These are phyloP conservation scores for Bullera alba DNA, from an alignment of 768 basidiomycete genomes.

Conservation along the genomic window DNA sequence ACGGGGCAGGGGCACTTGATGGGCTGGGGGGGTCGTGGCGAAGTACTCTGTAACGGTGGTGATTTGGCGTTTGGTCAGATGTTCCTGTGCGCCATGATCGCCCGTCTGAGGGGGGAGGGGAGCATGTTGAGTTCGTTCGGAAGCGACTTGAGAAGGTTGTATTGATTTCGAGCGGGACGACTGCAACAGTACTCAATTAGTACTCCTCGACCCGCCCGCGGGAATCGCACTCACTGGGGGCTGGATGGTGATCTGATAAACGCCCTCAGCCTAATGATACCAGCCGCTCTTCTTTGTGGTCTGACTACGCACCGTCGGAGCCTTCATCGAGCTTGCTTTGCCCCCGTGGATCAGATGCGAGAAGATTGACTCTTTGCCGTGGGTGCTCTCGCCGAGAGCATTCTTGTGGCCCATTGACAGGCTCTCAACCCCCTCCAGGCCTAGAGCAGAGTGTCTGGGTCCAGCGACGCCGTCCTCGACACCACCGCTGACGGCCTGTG, in stretches of 20 bases:
- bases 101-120: background rate
- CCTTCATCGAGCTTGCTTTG: constrained; percentile 8
- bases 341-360: background rate
- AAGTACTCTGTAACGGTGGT: constrained; percentile 17
- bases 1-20: constrained; percentile 23
- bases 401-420: background rate
- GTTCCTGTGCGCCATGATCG: background rate
- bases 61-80: constrained; percentile 18
- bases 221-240: constrained; percentile 34
- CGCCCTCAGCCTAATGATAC: constrained; percentile 8
- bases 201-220: background rate
- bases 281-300: constrained; percentile 4
- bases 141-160: background rate
- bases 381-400: background rate
- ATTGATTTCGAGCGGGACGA: constrained; percentile 4
- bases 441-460: constrained; percentile 3
- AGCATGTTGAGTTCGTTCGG: background rate
- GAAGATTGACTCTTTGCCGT: background rate
- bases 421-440: background rate
- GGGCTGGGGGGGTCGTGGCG: constrained; percentile 8
- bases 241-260: constrained; percentile 32
- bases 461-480: constrained; percentile 23
- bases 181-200: background rate
- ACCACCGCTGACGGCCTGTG: constrained; percentile 12
- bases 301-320: constrained; percentile 35